phyloP scores from a whole-genome alignment of 257 asterid genomes.

The Mentha longifolia region DNA sequence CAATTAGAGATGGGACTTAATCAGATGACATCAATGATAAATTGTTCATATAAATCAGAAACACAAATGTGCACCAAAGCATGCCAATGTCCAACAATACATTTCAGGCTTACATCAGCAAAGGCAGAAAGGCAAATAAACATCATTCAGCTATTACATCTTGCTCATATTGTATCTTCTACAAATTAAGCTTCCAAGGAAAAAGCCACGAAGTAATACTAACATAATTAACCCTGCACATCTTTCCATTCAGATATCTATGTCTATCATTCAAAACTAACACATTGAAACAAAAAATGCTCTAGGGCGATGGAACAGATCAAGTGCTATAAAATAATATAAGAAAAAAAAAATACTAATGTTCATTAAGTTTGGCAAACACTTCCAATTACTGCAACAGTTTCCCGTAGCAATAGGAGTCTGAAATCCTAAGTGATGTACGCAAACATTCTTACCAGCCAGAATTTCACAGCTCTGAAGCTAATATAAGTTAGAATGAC shows the following conservation, averaged over 20 bases:
- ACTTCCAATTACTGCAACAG: neutral
- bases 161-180: neutral
- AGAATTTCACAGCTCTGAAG: neutral
- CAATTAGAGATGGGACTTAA: neutral
- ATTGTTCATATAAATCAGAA: neutral
- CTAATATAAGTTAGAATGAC: neutral
- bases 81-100: neutral
- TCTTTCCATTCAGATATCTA: neutral
- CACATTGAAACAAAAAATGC: constrained; percentile 4
- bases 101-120: neutral
- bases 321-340: neutral
- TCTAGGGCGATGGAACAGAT: neutral
- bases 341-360: neutral
- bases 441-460: neutral
- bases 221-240: constrained; percentile 5
- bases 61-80: neutral
- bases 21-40: neutral
- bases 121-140: neutral
- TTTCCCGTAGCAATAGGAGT: neutral
- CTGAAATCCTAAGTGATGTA: constrained; percentile 4
- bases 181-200: neutral
- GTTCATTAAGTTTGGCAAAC: neutral
- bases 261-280: neutral
- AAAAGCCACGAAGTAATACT: neutral
- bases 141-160: neutral